phyloP scores from a whole-genome alignment of 75 land plant species.

The Cryptomeria japonica region DNA sequence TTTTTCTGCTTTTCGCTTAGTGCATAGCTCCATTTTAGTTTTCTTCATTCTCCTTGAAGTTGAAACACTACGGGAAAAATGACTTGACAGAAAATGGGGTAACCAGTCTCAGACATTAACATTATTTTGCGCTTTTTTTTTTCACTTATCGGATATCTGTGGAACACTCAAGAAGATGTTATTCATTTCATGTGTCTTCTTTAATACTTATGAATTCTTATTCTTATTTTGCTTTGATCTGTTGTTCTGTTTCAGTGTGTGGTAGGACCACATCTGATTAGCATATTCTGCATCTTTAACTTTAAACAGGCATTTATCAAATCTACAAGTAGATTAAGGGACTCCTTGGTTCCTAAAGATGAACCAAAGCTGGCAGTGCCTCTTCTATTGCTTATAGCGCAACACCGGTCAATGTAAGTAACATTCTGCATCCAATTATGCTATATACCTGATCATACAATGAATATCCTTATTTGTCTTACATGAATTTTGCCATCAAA shows the following conservation, averaged over 20 bases:
- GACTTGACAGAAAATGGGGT: too few relatives aligned
- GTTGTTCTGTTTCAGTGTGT: not conserved
- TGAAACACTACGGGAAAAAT: too few relatives aligned
- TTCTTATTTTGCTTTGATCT: not conserved
- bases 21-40: too few relatives aligned
- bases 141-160: not conserved
- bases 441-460: not conserved
- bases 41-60: too few relatives aligned
- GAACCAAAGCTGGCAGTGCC: conserved; percentile 97
- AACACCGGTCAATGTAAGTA: conserved; percentile 84
- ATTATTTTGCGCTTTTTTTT: not conserved
- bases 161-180: not conserved
- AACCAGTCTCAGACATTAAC: not conserved
- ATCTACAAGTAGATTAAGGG: conserved; percentile 90
- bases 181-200: not conserved
- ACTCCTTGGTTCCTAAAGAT: conserved; percentile 89
- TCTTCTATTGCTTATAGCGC: conserved; percentile 88
- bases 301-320: conserved; percentile 78
- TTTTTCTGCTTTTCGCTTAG: too few relatives aligned
- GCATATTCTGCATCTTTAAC: not conserved
- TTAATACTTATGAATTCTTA: not conserved
- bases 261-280: not conserved
- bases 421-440: not conserved
- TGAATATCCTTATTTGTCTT: not conserved
- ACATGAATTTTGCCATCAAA: conserved; percentile 12